phyloP scores from a whole-genome alignment of 768 basidiomycete species.

The Boletus fagicola region DNA sequence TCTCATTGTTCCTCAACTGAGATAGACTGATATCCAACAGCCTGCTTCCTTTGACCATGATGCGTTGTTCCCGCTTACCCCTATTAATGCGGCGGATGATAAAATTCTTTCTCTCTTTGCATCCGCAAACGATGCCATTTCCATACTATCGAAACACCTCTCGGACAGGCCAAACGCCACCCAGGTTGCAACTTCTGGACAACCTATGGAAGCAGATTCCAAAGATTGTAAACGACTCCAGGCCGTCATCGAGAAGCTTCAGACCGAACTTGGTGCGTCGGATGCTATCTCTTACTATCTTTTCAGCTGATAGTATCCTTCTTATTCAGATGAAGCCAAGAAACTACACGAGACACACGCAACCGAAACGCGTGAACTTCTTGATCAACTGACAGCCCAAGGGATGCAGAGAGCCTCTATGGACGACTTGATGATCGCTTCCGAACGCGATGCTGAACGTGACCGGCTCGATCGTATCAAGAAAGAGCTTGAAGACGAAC shows the following conservation, averaged over 20 bases:
- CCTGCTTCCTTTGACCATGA: slow-evolving; percentile 45
- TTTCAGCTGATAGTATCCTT: slow-evolving; percentile 8
- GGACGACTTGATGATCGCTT: slow-evolving; percentile 49
- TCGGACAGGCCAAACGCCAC: slow-evolving; percentile 12
- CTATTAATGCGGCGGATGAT: slow-evolving; percentile 47
- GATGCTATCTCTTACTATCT: background rate
- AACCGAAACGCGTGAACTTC: slow-evolving; percentile 49
- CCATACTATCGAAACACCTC: slow-evolving; percentile 31
- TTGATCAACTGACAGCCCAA: slow-evolving; percentile 53
- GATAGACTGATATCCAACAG: slow-evolving; percentile 31
- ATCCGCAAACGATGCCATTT: slow-evolving; percentile 38
- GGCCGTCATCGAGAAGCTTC: slow-evolving; percentile 47
- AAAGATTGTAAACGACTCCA: slow-evolving; percentile 52
- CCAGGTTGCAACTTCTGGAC: slow-evolving; percentile 15
- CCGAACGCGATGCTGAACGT: slow-evolving; percentile 52
- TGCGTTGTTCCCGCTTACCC: slow-evolving; percentile 53
- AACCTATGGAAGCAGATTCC: slow-evolving; percentile 26
- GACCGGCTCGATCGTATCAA: slow-evolving; percentile 51
- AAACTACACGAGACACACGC: slow-evolving; percentile 43
- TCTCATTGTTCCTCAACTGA: background rate
- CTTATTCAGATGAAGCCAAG: slow-evolving; percentile 44
- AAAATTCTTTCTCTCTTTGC: slow-evolving; percentile 46
- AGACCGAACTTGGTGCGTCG: slow-evolving; percentile 56
- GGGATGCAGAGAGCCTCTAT: slow-evolving; percentile 35
- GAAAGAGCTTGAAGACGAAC: slow-evolving; percentile 62